These are phyloP conservation scores for Diaporthe vexans DNA, from an alignment of 2,329 filamentous ascomycete genomes.

Conservation along the genomic window DNA sequence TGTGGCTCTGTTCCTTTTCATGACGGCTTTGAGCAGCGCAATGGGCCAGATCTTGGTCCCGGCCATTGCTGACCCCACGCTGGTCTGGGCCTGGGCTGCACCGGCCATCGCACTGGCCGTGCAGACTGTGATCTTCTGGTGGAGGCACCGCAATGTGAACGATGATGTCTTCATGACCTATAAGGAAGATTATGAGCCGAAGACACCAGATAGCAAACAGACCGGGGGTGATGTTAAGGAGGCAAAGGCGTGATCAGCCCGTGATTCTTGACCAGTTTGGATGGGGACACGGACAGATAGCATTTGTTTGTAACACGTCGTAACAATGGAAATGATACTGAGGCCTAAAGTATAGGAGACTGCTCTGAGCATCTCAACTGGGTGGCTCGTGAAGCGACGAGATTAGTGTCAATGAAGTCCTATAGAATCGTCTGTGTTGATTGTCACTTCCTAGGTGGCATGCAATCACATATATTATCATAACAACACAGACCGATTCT, in stretches of 20 bases:
- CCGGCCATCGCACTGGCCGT: constrained; percentile 62
- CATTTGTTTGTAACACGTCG: background rate
- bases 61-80: constrained; percentile 57
- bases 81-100: constrained; percentile 60
- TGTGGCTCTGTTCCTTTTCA: constrained; percentile 69
- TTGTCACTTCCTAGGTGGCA: background rate
- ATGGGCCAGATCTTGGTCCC: constrained; percentile 60
- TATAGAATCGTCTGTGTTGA: background rate
- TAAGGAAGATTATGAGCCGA: constrained; percentile 38
- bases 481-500: too few species aligned
- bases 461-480: background rate
- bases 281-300: background rate
- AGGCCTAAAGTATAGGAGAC: background rate
- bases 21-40: constrained; percentile 69
- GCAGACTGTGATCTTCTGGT: constrained; percentile 63
- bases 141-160: constrained; percentile 60
- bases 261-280: background rate
- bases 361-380: background rate
- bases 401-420: background rate
- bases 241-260: background rate
- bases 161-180: constrained; percentile 60
- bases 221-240: background rate
- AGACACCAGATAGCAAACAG: constrained; percentile 20
- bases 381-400: background rate
- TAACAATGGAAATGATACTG: background rate